A percentile compares a stretch with the other conserved stretches of the same genome.
These are phyloP conservation scores for Hyaloscypha variabilis DNA, from an alignment of 495 filamentous ascomycete species.

Conservation along the genomic window DNA sequence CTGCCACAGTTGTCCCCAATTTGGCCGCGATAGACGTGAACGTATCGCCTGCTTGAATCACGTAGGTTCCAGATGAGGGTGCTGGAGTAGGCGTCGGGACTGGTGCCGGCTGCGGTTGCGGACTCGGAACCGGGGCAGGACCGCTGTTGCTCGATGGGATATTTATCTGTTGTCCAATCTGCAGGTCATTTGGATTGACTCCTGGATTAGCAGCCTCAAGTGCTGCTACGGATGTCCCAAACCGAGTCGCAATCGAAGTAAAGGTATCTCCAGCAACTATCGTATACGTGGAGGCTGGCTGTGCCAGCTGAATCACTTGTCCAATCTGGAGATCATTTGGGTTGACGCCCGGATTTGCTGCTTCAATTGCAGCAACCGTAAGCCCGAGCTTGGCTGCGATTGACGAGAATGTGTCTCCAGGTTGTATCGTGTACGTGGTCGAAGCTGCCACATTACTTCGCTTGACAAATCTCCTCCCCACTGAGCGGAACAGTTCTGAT, in stretches of 20 bases:
- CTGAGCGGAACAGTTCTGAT: background rate
- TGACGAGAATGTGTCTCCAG: slow-evolving; percentile 17
- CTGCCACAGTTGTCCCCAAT: background rate
- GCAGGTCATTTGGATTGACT: slow-evolving; percentile 5
- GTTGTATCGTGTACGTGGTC: slow-evolving; percentile 18
- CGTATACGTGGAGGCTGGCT: slow-evolving; percentile 8
- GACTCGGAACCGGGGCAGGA: background rate
- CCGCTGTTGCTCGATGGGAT: background rate
- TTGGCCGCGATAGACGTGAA: slow-evolving; percentile 11
- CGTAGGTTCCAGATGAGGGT: slow-evolving; percentile 11
- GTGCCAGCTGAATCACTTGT: slow-evolving; percentile 11
- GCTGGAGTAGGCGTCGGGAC: background rate
- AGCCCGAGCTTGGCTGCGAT: slow-evolving; percentile 7
- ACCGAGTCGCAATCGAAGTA: background rate
- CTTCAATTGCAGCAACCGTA: slow-evolving; percentile 6
- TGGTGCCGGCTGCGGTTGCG: background rate
- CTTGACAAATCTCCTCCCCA: background rate
- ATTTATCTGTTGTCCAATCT: slow-evolving; percentile 1
- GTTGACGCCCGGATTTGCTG: slow-evolving; percentile 16
- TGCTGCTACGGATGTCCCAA: slow-evolving; percentile 3
- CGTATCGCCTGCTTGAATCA: slow-evolving; percentile 22
- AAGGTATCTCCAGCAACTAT: slow-evolving; percentile 17
- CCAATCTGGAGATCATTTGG: slow-evolving; percentile 17
- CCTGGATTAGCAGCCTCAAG: slow-evolving; percentile 7
- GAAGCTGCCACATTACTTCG: background rate